These are phyloP conservation scores for Viridothelium virens DNA, from an alignment of 495 filamentous ascomycete species.

Conservation along the genomic window DNA sequence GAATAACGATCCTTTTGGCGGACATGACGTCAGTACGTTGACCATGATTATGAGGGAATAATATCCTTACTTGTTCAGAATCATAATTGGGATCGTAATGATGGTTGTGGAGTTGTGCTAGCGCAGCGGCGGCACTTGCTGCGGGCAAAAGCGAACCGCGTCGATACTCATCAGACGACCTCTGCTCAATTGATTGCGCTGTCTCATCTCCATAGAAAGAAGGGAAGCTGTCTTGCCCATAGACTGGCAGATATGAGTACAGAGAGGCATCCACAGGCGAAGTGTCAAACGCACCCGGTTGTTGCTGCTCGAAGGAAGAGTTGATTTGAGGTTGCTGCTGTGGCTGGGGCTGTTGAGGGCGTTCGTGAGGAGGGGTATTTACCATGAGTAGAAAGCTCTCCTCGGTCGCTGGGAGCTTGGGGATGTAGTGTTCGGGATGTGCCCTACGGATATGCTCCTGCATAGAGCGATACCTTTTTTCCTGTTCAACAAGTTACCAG, in stretches of 20 bases:
- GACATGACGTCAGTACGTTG: conserved; percentile 1
- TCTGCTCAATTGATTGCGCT: conserved; percentile 62
- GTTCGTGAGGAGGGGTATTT: conserved; percentile 75
- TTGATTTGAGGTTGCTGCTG: conserved; percentile 20
- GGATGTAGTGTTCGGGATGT: conserved; percentile 95
- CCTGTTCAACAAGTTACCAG: conserved; percentile 45
- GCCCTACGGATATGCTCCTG: conserved; percentile 98
- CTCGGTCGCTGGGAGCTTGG: conserved; percentile 96
- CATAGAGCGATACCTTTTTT: conserved; percentile 97
- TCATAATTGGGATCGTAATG: conserved; percentile 77
- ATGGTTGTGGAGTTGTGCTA: conserved; percentile 81
- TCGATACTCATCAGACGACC: conserved; percentile 59
- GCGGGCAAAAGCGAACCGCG: conserved; percentile 55
- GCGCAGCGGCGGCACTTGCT: conserved; percentile 74
- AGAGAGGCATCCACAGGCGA: not conserved
- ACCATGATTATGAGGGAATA: not conserved
- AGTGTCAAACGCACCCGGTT: conserved; percentile 19
- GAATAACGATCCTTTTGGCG: not conserved
- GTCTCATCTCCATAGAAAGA: conserved; percentile 53
- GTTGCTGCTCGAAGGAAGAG: conserved; percentile 25
- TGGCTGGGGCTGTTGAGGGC: conserved; percentile 42
- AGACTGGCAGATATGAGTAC: conserved; percentile 14
- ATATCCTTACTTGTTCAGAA: conserved; percentile 64
- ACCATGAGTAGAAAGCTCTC: conserved; percentile 97
- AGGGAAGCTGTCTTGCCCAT: conserved; percentile 32